Evolutionary conservation across 1,284 basidiomycete genomes (phyloP).

Genomic region (Mycena sp.): DNA sequence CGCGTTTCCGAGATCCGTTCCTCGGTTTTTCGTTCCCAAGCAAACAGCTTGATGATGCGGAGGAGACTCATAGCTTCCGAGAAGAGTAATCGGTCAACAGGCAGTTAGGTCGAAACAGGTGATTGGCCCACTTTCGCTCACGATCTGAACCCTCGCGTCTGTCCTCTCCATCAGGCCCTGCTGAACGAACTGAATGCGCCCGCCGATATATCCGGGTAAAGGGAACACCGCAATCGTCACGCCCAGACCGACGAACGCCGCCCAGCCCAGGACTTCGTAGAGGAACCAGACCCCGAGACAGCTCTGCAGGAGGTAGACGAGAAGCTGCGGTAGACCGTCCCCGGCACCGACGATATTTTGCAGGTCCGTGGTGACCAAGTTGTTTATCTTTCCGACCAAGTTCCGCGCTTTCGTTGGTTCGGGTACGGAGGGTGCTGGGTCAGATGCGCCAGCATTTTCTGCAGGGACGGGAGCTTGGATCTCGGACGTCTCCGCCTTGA

Average conservation of each 20-base stretch:
- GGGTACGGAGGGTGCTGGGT: not conserved
- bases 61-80: conserved; percentile 43
- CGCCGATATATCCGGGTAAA: conserved; percentile 53
- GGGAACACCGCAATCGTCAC: conserved; percentile 62
- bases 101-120: too few species aligned
- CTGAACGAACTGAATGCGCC: conserved; percentile 42
- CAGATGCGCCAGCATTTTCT: conserved; percentile 35
- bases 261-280: conserved; percentile 52
- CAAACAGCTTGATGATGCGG: conserved; percentile 69
- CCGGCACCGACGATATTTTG: conserved; percentile 37
- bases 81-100: not conserved
- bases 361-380: conserved; percentile 43
- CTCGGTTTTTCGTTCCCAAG: conserved; percentile 60
- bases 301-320: too few species aligned
- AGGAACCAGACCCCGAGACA: conserved; percentile 37
- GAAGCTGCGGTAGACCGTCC: too few species aligned
- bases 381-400: conserved; percentile 56
- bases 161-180: conserved; percentile 35
- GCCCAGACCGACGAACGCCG: conserved; percentile 61
- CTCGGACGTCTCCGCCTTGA: conserved; percentile 48
- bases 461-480: conserved; percentile 20
- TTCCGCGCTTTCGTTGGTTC: conserved; percentile 30
- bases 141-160: conserved; percentile 51
- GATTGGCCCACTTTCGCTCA: conserved; percentile 46
- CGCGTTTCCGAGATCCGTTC: conserved; percentile 47